Evolutionary conservation across 1,139 yeast species (phyloP).

Genomic region (Zhuliangozyma parablackwelliae): DNA sequence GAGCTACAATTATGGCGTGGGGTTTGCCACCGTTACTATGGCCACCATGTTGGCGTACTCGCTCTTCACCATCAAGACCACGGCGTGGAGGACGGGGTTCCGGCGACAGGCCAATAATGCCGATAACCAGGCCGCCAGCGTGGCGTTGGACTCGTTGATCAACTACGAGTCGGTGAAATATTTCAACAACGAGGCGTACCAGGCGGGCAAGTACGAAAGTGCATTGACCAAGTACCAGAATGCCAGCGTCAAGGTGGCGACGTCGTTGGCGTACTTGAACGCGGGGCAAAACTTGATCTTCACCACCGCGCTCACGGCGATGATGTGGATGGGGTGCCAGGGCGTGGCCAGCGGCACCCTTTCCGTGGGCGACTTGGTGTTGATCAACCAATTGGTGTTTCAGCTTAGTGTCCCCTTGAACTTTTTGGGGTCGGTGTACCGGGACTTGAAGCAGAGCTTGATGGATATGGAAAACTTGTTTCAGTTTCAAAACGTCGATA

Average conservation of each 20-base stretch:
- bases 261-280: slow-evolving; percentile 84
- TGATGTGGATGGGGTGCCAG: slow-evolving; percentile 99
- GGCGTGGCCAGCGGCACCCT: slow-evolving; percentile 81
- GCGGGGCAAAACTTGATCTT: slow-evolving; percentile 91
- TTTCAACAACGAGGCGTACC: slow-evolving; percentile 82
- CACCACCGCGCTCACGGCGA: slow-evolving; percentile 85
- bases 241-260: slow-evolving; percentile 84
- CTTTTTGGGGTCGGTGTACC: slow-evolving; percentile 89
- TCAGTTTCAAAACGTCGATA: slow-evolving; percentile 71
- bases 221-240: slow-evolving; percentile 74
- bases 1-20: slow-evolving; percentile 84
- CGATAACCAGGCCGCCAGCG: slow-evolving; percentile 90
- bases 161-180: slow-evolving; percentile 94
- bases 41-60: slow-evolving; percentile 86
- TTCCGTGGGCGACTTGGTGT: slow-evolving; percentile 93
- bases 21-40: slow-evolving; percentile 86
- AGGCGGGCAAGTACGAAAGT: slow-evolving; percentile 73
- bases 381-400: slow-evolving; percentile 92
- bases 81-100: slow-evolving; percentile 94
- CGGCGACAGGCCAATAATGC: slow-evolving; percentile 90
- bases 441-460: slow-evolving; percentile 88
- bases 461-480: slow-evolving; percentile 91
- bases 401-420: slow-evolving; percentile 93
- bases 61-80: slow-evolving; percentile 80
- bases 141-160: slow-evolving; percentile 89